Percentiles rank a stretch among this genome's conserved stretches.
Evolutionary conservation across 1,284 basidiomycete species (phyloP).

Genomic region (Gastroboletus turbinatus): DNA sequence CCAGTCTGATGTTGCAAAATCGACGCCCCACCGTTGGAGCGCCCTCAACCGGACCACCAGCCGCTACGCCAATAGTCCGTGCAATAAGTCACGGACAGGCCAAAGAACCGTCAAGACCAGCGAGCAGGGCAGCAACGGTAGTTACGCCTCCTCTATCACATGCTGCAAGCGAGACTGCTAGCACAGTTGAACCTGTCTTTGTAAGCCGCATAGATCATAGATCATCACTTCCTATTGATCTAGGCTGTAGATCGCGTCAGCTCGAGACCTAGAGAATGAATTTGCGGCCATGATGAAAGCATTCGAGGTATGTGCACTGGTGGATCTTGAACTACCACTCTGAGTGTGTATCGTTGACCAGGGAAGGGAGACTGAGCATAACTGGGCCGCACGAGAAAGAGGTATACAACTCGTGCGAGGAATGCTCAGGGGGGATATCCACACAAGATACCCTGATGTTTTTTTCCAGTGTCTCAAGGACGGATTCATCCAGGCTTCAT

Average conservation of each 20-base stretch:
- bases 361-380: conserved; percentile 96
- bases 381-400: conserved; percentile 87
- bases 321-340: neutral
- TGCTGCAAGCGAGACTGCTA: conserved; percentile 40
- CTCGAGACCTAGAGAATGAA: conserved; percentile 83
- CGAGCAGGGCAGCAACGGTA: conserved; percentile 53
- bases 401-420: conserved; percentile 82
- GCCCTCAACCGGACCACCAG: conserved; percentile 22
- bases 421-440: conserved; percentile 86
- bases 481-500: conserved; percentile 77
- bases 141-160: conserved; percentile 42
- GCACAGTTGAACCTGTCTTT: conserved; percentile 63
- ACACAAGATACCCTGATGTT: conserved; percentile 68
- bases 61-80: conserved; percentile 40
- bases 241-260: conserved; percentile 70
- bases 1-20: conserved; percentile 61
- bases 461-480: conserved; percentile 78
- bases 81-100: conserved; percentile 49
- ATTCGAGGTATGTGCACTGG: conserved; percentile 64
- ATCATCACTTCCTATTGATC: conserved; percentile 4
- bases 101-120: conserved; percentile 50
- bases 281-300: conserved; percentile 75
- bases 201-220: conserved; percentile 43
- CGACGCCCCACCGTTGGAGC: conserved; percentile 44
- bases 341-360: conserved; percentile 33